These are phyloP conservation scores for Annona squamosa DNA, from an alignment of 164 flowering plant species.

Conservation along the genomic window DNA sequence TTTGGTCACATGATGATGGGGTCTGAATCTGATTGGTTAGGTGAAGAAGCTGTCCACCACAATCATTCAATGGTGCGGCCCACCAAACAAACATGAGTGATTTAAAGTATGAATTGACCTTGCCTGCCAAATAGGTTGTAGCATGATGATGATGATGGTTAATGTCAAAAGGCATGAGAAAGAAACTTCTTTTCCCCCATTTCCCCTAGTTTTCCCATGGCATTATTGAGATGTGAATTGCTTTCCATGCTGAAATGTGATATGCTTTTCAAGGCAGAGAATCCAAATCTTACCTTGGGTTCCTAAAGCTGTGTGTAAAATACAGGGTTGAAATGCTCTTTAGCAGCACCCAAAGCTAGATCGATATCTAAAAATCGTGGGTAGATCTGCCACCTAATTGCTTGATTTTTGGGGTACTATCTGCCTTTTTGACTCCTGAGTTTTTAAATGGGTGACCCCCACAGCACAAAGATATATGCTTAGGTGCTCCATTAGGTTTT, in stretches of 20 bases:
- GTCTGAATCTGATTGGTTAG: conserved; percentile 7
- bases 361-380: conserved; percentile 3
- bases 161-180: conserved; percentile 11
- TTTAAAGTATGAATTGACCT: conserved; percentile 5
- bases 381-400: conserved; percentile 12
- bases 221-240: conserved; percentile 8
- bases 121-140: neutral
- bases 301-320: neutral
- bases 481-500: conserved; percentile 6
- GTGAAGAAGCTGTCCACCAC: conserved; percentile 7
- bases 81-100: neutral
- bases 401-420: conserved; percentile 10
- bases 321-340: neutral
- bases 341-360: neutral
- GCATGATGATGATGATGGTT: conserved; percentile 8
- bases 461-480: neutral
- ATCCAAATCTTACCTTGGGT: conserved; percentile 11
- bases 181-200: conserved; percentile 9
- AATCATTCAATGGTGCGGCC: conserved; percentile 3
- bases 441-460: neutral
- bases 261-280: conserved; percentile 4
- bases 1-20: neutral
- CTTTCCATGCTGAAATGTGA: conserved; percentile 3
- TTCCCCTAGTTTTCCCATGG: conserved; percentile 6
- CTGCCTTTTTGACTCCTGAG: conserved; percentile 5